These are phyloP conservation scores for Leishmania tropica DNA, from an alignment of 208 protist genomes.

Conservation along the genomic window DNA sequence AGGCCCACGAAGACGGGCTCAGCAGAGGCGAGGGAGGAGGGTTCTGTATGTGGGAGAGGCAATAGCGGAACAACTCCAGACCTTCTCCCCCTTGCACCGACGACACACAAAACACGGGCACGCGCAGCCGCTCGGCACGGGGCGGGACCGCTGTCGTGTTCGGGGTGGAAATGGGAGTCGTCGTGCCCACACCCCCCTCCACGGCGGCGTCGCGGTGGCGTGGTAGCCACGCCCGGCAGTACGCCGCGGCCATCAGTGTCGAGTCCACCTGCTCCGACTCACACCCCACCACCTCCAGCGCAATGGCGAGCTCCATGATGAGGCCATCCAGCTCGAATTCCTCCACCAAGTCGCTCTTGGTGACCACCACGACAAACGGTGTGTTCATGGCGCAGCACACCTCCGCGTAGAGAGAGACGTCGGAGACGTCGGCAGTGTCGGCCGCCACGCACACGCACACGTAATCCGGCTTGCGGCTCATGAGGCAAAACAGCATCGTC, in stretches of 20 bases:
- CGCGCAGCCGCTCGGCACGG: constrained; percentile 34
- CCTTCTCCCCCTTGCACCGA: constrained; percentile 51
- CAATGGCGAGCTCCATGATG: constrained; percentile 76
- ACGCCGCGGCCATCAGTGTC: constrained; percentile 27
- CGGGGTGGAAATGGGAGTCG: background rate
- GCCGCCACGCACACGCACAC: constrained; percentile 73
- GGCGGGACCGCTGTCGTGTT: constrained; percentile 16
- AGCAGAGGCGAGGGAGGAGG: constrained; percentile 21
- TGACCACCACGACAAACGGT: constrained; percentile 93
- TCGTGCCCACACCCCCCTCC: constrained; percentile 22
- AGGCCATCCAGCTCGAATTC: constrained; percentile 94
- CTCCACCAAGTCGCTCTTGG: constrained; percentile 93
- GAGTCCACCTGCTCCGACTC: constrained; percentile 43
- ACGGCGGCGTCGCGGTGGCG: constrained; percentile 38
- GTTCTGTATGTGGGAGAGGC: constrained; percentile 42
- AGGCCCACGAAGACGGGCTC: constrained; percentile 18
- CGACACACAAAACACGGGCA: constrained; percentile 75
- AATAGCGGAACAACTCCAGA: constrained; percentile 56
- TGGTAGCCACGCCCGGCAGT: constrained; percentile 34
- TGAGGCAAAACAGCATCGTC: constrained; percentile 92
- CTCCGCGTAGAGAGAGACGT: constrained; percentile 82
- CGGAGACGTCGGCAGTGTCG: constrained; percentile 32
- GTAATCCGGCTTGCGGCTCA: constrained; percentile 93
- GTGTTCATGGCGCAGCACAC: constrained; percentile 93
- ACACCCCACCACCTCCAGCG: constrained; percentile 47